Evolutionary conservation across 2,329 filamentous ascomycete species (phyloP), one percentile per base, ranked within the genome.

Genomic region (Ophiocordyceps camponoti-floridani): DNA sequence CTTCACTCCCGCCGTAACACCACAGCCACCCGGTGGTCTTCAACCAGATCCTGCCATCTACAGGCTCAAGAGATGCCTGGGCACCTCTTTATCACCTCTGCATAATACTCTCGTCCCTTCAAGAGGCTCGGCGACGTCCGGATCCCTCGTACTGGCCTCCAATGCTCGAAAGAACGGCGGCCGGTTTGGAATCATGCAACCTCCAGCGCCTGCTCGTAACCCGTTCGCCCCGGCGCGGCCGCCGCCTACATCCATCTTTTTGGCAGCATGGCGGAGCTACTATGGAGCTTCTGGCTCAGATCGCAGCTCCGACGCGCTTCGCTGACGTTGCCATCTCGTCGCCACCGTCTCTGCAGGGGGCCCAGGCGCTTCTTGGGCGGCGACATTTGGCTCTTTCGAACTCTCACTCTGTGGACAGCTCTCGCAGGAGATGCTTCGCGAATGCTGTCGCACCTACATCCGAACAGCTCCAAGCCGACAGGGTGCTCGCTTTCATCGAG

Each of bases 101-200:
- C 12, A 30, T 30, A 30, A 30, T 3, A 2, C 28, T 30, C 12
- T 12, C 12, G 3, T 7, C 8, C 28, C 28, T 12, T 10, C 8
- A 30, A 30, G 35, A 38, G 16, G 35, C 10, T 38, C 16, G 35
- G 35, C 4, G n/a, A n/a, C 18, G 10, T 19, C 35, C 4, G 16
- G 9, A 18, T 10, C 7, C 14, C 35, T 38, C 18, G n/a, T 4
- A 18, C n/a, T 38, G 44, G 46, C 47, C 47, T 45, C 64, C 62
- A 58, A 74, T 76, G 71, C 68, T 76, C 53, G 72, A 76, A 64
- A 69, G 71, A 66, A 72, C 72, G 46, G 69, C 70, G 38, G 66
- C 67, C 48, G 66, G 63, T 58, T 59, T 76, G 59, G 73, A 76
- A 66, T 66, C 71, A 58, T 69, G 69, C 62, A 64, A 64, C 51